Evolutionary conservation across 163 green algal species (phyloP).

Genomic region (Trebouxia gelatinosa): DNA sequence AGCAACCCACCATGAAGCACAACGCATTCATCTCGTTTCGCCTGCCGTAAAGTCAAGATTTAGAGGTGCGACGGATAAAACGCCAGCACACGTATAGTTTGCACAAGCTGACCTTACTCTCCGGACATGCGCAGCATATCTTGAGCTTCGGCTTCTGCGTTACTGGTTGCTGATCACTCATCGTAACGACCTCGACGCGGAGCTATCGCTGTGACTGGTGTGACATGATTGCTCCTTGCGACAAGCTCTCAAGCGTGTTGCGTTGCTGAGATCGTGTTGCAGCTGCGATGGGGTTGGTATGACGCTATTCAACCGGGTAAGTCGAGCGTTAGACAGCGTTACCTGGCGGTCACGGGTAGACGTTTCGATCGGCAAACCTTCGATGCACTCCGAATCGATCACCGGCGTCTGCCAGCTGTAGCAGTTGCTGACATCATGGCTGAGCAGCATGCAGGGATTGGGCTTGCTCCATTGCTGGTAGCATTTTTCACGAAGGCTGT

Average conservation of each 20-base stretch:
- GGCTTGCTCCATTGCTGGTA: no score
- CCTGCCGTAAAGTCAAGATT: no score
- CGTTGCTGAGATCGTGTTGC: not conserved
- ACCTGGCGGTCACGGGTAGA: not conserved
- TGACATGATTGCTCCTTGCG: not conserved
- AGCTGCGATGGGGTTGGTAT: not conserved
- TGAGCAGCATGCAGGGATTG: no score
- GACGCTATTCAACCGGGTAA: not conserved
- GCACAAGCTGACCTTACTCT: slow-evolving; percentile 27
- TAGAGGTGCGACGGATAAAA: no score
- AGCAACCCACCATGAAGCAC: slow-evolving; percentile 1
- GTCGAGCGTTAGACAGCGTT: not conserved
- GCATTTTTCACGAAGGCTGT: no score
- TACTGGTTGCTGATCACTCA: not conserved
- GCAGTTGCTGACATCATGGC: not conserved
- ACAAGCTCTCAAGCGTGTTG: no score
- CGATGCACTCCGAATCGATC: no score
- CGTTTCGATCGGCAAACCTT: not conserved
- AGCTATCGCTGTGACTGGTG: not conserved
- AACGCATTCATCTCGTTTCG: slow-evolving; percentile 17
- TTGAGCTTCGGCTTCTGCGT: not conserved
- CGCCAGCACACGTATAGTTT: no score
- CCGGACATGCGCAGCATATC: slow-evolving; percentile 28
- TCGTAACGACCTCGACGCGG: not conserved
- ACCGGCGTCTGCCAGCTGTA: not conserved